Evolutionary conservation across 352 stramenopile species (phyloP).

Genomic region (Pythium dissotocum): DNA sequence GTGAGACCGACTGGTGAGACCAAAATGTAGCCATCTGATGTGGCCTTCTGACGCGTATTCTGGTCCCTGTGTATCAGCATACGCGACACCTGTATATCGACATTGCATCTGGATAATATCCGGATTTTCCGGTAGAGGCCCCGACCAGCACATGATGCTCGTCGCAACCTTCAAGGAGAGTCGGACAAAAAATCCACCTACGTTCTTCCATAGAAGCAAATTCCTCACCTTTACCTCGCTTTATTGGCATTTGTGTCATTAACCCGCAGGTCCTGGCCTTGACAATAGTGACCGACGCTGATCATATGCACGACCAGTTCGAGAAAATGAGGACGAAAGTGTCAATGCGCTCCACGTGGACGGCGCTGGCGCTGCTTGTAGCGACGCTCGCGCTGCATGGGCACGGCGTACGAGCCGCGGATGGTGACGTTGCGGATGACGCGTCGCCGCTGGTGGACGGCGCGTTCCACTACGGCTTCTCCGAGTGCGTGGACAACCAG

Average conservation of each 20-base stretch:
- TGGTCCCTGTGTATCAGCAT: slow-evolving; percentile 1
- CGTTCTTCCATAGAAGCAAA: neutral
- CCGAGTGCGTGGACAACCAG: slow-evolving; percentile 77
- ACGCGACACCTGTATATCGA: neutral
- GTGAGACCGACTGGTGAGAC: neutral
- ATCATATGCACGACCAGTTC: neutral
- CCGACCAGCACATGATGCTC: neutral
- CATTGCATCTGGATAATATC: slow-evolving; percentile 16
- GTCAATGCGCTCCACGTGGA: neutral
- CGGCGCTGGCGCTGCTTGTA: neutral
- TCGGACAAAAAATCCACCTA: neutral
- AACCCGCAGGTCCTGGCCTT: too few relatives aligned
- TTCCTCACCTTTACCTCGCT: neutral
- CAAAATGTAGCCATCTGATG: slow-evolving; percentile 16
- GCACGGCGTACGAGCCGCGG: too few relatives aligned
- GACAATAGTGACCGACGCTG: neutral
- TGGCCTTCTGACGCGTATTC: neutral
- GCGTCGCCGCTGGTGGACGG: slow-evolving; percentile 7
- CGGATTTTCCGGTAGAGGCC: neutral
- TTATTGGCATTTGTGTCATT: too few relatives aligned
- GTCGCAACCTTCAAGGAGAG: neutral
- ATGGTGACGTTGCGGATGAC: neutral
- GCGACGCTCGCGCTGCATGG: neutral
- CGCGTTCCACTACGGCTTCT: slow-evolving; percentile 70
- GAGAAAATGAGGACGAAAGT: neutral